Percentiles rank a stretch among this genome's conserved stretches.
phyloP scores from a whole-genome alignment of 1,284 basidiomycete genomes.

The Pseudozyma sp. region DNA sequence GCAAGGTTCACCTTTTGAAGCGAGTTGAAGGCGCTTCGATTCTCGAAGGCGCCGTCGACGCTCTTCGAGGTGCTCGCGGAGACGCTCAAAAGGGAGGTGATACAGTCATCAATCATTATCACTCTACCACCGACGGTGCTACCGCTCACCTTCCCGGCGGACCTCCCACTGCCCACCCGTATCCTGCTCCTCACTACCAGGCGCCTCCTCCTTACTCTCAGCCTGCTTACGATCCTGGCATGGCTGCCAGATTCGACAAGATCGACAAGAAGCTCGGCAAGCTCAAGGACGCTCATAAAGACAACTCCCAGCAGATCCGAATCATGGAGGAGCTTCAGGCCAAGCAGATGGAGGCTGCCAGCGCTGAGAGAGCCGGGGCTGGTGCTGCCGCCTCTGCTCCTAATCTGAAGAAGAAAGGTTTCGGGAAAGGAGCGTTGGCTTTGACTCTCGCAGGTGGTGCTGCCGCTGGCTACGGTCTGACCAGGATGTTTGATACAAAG shows the following conservation, averaged over 20 bases:
- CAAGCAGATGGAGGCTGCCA: conserved; percentile 9
- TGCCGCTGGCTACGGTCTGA: conserved; percentile 5
- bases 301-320: conserved; percentile 16
- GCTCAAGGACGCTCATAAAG: conserved; percentile 1
- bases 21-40: not conserved
- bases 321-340: conserved; percentile 25
- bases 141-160: conserved; percentile 1
- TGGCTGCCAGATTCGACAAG: conserved; percentile 1
- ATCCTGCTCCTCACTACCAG: not conserved
- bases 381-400: not conserved
- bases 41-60: not conserved
- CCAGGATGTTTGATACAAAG: conserved; percentile 36
- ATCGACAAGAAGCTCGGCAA: conserved; percentile 4
- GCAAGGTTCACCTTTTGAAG: not conserved
- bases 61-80: not conserved
- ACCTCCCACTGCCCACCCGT: not conserved
- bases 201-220: not conserved
- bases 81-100: conserved; percentile 3
- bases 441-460: conserved; percentile 6
- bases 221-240: conserved; percentile 6
- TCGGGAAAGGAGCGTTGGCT: conserved; percentile 1
- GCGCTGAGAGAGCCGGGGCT: not conserved
- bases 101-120: conserved; percentile 7
- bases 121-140: not conserved
- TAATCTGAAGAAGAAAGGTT: conserved; percentile 12